Base-by-base conservation (phyloP, 163 green algal species). In the Coccomyxa subellipsoidea region DNA sequence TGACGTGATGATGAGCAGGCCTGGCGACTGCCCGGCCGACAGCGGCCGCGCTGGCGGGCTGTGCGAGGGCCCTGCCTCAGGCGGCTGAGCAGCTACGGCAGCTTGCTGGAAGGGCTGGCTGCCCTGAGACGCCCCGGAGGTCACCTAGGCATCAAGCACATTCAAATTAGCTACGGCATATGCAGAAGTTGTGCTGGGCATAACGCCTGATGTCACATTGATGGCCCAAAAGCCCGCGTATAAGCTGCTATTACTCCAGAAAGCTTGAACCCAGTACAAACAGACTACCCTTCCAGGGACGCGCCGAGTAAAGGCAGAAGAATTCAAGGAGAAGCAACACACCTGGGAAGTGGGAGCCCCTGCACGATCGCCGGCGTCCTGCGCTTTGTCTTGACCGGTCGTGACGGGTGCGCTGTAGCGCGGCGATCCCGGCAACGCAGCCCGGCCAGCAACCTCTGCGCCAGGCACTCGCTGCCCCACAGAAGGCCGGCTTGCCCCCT, bases 1-100 rank as follows among this genome's bases (percentile, higher is more conserved):
- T 34, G 66, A 73, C 15, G 66, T 73, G 66, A 73, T 73, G 27
- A 73, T 73, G 66, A 73, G 29, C 66, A 73, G 29, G n/a, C n/a
- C n/a, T 8, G 66, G 66, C 29, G 66, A 34, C n/a, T 27, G 29
- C 29, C 29, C 66, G 15, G 66, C 31, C 32, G 66, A 73, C 66
- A 34, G 10, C 2, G 66, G 66, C 29, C 66, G 66, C 18, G 47
- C 66, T n/a, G 66, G n/a, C 66, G 31, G 66, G 18, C 21, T n/a
- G 66, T 27, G 66, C n/a, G 66, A 34, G 66, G 27, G 27, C 32
- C 21, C n/a, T n/a, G 66, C 18, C 66, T 18, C 66, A 73, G 1
- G 29, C 66, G 21, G 47, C 47, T 27, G 4, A 59, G 15, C 47
- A 59, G 15, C 5, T n/a, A n/a, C 2, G 47, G 47, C 5, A 59